Evolutionary conservation across 352 stramenopile genomes (phyloP).

Genomic region (Globisporangium barbulae): DNA sequence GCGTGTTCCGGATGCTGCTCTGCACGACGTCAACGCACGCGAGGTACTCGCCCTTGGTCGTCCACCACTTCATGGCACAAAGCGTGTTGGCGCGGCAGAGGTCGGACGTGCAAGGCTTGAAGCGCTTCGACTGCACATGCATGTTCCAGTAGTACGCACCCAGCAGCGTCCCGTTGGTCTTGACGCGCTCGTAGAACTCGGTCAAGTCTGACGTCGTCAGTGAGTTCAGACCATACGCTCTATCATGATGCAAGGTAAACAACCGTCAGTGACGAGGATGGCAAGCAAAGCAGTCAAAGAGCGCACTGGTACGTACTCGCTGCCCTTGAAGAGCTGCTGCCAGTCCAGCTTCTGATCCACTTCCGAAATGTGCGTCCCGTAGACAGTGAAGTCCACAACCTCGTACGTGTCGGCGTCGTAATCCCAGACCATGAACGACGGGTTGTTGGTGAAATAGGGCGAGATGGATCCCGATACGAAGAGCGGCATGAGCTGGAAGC

Average conservation of each 20-base stretch:
- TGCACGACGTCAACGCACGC: conserved; percentile 42
- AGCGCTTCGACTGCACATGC: conserved; percentile 55
- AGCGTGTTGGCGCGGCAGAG: conserved; percentile 51
- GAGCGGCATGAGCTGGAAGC: conserved; percentile 49
- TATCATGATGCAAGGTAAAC: background rate
- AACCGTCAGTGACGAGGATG: background rate
- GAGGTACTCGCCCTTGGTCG: conserved; percentile 57
- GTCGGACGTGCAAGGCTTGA: conserved; percentile 34
- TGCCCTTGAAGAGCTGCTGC: conserved; percentile 51
- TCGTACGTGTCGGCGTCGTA: conserved; percentile 61
- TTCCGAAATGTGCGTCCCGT: conserved; percentile 63
- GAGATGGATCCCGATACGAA: conserved; percentile 82
- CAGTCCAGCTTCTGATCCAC: conserved; percentile 34
- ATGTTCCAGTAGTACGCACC: conserved; percentile 80
- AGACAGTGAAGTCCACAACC: conserved; percentile 64
- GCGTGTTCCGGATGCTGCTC: background rate
- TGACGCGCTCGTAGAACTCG: conserved; percentile 43
- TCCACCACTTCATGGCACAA: conserved; percentile 78
- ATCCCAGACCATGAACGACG: conserved; percentile 86
- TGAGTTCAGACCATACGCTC: conserved; percentile 49
- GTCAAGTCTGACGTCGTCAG: conserved; percentile 42
- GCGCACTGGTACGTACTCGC: conserved; percentile 8
- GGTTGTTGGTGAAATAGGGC: conserved; percentile 87
- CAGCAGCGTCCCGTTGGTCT: conserved; percentile 47
- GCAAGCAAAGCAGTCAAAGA: background rate